phyloP scores from a whole-genome alignment of 371 early-diverging fungal genomes.

The Syncephalis fuscata region DNA sequence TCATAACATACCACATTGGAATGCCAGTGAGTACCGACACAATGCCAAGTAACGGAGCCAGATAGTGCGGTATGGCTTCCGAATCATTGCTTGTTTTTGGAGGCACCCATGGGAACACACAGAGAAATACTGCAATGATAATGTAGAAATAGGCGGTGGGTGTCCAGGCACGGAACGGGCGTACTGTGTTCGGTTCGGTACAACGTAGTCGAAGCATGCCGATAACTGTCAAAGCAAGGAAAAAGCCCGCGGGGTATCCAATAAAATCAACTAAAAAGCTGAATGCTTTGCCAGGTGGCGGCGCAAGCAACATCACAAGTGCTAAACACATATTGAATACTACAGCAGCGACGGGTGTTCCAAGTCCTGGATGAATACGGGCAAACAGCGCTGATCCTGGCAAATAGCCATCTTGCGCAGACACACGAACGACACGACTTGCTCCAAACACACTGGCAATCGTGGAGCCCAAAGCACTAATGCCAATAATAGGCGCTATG shows the following conservation, averaged over 20 bases:
- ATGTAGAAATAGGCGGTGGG: constrained; percentile 5
- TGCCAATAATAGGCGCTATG: constrained; percentile 22
- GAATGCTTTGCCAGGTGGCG: constrained; percentile 28
- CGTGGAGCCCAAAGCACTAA: constrained; percentile 21
- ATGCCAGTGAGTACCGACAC: constrained; percentile 3
- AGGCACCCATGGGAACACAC: constrained; percentile 7
- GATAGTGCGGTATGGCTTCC: constrained; percentile 5
- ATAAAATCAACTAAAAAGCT: constrained; percentile 25
- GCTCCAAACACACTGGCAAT: constrained; percentile 21
- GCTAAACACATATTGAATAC: constrained; percentile 16
- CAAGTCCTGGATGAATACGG: constrained; percentile 11
- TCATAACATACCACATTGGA: constrained; percentile 5
- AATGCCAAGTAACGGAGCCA: constrained; percentile 3
- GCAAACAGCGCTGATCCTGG: constrained; percentile 14
- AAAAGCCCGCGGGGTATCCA: constrained; percentile 31
- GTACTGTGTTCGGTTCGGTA: constrained; percentile 11
- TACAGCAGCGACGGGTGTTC: constrained; percentile 22
- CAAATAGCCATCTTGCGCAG: constrained; percentile 21
- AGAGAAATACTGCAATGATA: constrained; percentile 4
- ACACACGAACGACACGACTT: constrained; percentile 20
- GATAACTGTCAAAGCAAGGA: constrained; percentile 19
- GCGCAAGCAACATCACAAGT: constrained; percentile 21
- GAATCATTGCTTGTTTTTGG: constrained; percentile 1
- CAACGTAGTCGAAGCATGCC: constrained; percentile 16
- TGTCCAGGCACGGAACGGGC: constrained; percentile 5